Conservation (phyloP, 129 eudicot species). For the Saussurea involucrata region DNA sequence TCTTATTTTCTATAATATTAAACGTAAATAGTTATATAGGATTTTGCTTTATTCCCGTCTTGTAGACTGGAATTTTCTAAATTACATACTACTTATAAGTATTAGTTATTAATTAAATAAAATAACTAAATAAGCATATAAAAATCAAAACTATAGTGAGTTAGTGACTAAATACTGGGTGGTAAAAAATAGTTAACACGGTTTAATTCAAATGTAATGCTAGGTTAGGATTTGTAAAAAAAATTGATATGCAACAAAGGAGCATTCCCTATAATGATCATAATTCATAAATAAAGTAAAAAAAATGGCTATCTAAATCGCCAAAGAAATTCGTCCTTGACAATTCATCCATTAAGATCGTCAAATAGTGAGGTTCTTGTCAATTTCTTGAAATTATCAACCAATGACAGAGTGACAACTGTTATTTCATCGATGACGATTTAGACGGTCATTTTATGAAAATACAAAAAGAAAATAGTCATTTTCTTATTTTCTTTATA, state of each 20-base stretch:
- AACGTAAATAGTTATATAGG: not conserved
- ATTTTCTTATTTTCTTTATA: too few species aligned
- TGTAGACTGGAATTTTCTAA: not conserved
- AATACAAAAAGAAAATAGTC: too few species aligned
- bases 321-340: not conserved
- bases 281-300: not conserved
- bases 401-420: too few species aligned
- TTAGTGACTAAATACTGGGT: not conserved
- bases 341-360: not conserved
- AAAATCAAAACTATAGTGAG: not conserved
- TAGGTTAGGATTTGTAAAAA: not conserved
- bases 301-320: too few species aligned
- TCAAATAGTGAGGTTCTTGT: not conserved
- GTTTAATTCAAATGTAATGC: not conserved
- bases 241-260: not conserved
- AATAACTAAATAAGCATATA: not conserved
- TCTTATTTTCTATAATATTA: too few species aligned
- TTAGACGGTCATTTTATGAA: too few species aligned
- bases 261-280: not conserved
- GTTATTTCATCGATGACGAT: too few species aligned
- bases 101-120: not conserved
- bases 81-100: not conserved
- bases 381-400: too few species aligned
- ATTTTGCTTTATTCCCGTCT: not conserved
- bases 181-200: not conserved